Base-by-base conservation (phyloP, 1,139 yeast species). In the Scheffersomyces quercinus region DNA sequence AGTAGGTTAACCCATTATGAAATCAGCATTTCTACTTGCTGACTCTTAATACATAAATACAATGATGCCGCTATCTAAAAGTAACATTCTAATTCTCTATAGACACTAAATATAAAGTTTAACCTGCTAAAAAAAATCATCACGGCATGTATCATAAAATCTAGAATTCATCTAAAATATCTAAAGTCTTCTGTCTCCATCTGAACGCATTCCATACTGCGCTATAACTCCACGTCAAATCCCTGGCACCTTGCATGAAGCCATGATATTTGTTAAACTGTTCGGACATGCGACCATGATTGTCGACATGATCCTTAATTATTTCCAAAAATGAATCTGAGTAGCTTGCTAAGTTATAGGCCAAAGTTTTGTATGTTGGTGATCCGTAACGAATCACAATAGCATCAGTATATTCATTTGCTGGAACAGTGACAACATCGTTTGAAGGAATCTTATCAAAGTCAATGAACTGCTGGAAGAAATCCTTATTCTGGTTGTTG, bases 211-310 rank as follows among this genome's bases (percentile, higher is more conserved):
- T 77, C 83, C 88, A 85, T 43, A 87, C 80, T 2, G 96, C 79
- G 35, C 91, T 82, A 62, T 88, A 88, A 51, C 95, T 85, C 99
- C 99, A 93, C 5, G 97, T 90, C 56, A 93, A 77, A 53, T 88
- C 80, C 44, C 70, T 67, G 0, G 98, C 98, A 3, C 99, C 99
- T 64, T 83, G 86, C 85, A 89, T 82, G 60, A 64, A 88, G 0
- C 99, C 99, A 36, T 77, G 81, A 54, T 82, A 78, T 56, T 80
- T 81, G 67, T 87, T 88, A 62, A 88, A 88, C 59, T 93, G 97
- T 63, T 93, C 99, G 56, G 91, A 84, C 82, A 91, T 82, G 40
- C 79, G 79, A 5, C 96, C 97, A n/a, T 79, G 74, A 30, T 67
- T 65, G 54, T 83, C 88, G 28, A 82, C 83, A 65, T 91, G 98